Evolutionary conservation across 352 stramenopile species (phyloP).

Genomic region (Lagenidium sp.): DNA sequence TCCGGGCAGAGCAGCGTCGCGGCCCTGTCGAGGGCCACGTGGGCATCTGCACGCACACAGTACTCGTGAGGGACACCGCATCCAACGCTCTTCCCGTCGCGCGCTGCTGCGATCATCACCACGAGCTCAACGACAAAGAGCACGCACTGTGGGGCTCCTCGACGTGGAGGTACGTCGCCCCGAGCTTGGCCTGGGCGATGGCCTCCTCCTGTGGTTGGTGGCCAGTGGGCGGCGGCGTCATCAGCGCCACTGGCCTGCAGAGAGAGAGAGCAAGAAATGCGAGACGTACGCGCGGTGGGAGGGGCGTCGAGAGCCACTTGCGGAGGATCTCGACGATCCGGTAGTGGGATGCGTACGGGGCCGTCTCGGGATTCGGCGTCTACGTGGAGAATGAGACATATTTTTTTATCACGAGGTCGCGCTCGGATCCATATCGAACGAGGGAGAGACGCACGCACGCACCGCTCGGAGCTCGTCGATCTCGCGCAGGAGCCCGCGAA

Average conservation of each 20-base stretch:
- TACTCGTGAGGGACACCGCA: background rate
- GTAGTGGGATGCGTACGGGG: slow-evolving; percentile 43
- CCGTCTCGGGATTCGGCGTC: slow-evolving; percentile 35
- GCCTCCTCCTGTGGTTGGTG: slow-evolving; percentile 21
- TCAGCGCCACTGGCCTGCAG: background rate
- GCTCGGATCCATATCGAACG: too few species aligned
- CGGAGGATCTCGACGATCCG: slow-evolving; percentile 42
- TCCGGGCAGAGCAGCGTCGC: slow-evolving; percentile 27
- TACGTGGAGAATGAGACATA: slow-evolving; percentile 3
- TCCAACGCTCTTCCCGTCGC: too few species aligned
- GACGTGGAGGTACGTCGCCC: slow-evolving; percentile 36
- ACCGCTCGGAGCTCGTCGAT: slow-evolving; percentile 9
- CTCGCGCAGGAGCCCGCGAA: slow-evolving; percentile 9
- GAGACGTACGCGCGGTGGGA: slow-evolving; percentile 18
- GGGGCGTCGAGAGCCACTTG: slow-evolving; percentile 29
- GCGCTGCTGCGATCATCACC: too few species aligned
- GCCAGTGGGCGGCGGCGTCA: background rate
- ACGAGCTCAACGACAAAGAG: background rate
- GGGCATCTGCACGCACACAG: slow-evolving; percentile 31
- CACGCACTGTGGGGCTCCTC: slow-evolving; percentile 52
- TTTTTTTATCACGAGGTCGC: background rate
- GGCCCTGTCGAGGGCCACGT: slow-evolving; percentile 38
- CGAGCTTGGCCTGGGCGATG: slow-evolving; percentile 25
- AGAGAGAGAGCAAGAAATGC: background rate
- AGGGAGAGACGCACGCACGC: too few species aligned